Base-by-base conservation (phyloP, 495 filamentous ascomycete genomes). In the Penicillium lagena region DNA sequence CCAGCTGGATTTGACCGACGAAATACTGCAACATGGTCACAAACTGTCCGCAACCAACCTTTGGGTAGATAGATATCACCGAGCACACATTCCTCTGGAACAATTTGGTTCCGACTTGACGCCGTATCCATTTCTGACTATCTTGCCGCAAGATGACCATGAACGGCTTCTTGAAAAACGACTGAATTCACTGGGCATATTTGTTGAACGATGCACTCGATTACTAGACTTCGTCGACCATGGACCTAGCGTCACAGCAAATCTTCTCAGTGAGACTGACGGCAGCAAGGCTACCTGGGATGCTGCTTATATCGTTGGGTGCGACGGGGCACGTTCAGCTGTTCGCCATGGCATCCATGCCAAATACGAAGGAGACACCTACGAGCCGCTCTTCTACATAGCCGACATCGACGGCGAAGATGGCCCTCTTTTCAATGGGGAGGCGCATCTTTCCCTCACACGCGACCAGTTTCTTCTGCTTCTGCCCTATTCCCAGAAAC, bases 1-100 rank as follows among this genome's bases (percentile, higher is more conserved):
- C 12, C 64, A 66, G 37, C 53, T 71, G 2, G 62, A 62, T 10
- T 40, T 73, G 15, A 55, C 55, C 6, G 68, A 70, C 12, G 56
- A 58, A 10, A 35, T 69, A 12, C 29, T 63, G 10, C 43, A 43
- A n/a, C 42, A 40, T 12, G 64, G 65, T 12, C 62, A 66, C 46
- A 59, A 62, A 42, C 35, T 68, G 4, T 54, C 47, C 29, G 63
- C 61, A 9, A 65, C 59, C 9, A 68, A 68, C 22, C 28, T 68
- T n/a, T 68, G 67, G 65, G 46, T 58, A 0, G 41, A 55, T 13
- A 54, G 58, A 12, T 37, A 37, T 12, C 58, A 62, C 29, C 37
- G 50, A 14, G 46, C 53, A 1, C 56, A 45, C 7, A 50, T 68
- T 10, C 40, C 56, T 2, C 35, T 67, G 11, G 40, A 43, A 6